Evolutionary conservation across 179 eudicot species (phyloP).

Genomic region (Gypsophila paniculata): DNA sequence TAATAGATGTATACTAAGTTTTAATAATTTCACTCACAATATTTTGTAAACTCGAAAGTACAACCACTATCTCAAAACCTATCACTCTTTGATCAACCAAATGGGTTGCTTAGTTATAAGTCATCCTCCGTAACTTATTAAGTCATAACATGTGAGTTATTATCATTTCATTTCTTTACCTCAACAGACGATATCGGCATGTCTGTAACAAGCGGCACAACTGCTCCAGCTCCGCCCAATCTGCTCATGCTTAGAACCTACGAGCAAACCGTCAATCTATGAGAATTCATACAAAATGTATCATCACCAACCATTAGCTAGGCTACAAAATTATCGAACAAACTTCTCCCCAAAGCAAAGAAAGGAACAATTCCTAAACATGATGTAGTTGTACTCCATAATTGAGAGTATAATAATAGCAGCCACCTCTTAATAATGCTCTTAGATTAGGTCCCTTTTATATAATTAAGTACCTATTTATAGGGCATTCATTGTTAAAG

Average conservation of each 20-base stretch:
- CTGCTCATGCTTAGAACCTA: slow-evolving; percentile 98
- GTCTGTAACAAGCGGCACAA: slow-evolving; percentile 89
- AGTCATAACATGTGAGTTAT: not conserved
- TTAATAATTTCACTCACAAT: too few relatives aligned
- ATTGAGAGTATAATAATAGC: slow-evolving; percentile 6
- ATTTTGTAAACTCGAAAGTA: too few relatives aligned
- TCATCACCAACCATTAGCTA: slow-evolving; percentile 5
- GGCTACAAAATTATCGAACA: slow-evolving; percentile 8
- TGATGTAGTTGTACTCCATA: slow-evolving; percentile 15
- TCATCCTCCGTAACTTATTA: not conserved
- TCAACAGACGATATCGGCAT: slow-evolving; percentile 72
- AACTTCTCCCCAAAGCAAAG: slow-evolving; percentile 29
- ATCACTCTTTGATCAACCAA: too few relatives aligned
- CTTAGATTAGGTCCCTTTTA: slow-evolving; percentile 19
- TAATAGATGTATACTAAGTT: too few relatives aligned
- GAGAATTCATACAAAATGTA: slow-evolving; percentile 1
- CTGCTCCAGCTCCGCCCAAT: slow-evolving; percentile 92
- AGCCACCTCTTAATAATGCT: slow-evolving; percentile 23
- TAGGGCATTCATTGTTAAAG: slow-evolving; percentile 26
- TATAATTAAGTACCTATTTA: slow-evolving; percentile 24
- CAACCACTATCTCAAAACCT: too few relatives aligned
- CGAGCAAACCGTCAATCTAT: slow-evolving; percentile 13
- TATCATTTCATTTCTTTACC: slow-evolving; percentile 35
- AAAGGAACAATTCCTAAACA: not conserved
- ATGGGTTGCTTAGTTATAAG: too few relatives aligned